phyloP scores from a whole-genome alignment of 2,329 filamentous ascomycete species.

The Chalaropsis ovoidea region DNA sequence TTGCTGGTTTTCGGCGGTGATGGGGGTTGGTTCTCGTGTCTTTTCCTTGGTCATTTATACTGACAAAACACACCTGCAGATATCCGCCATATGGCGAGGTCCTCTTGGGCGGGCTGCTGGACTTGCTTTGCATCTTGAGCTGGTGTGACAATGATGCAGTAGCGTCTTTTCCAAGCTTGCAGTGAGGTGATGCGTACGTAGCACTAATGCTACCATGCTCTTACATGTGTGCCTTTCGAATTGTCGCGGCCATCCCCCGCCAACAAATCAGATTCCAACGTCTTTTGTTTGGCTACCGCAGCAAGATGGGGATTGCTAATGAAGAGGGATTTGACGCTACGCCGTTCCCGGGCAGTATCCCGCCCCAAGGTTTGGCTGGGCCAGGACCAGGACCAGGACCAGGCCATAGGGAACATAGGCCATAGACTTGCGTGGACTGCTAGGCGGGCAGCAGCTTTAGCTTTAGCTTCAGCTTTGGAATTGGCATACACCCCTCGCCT shows the following conservation, averaged over 20 bases:
- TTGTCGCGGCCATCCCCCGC: background rate
- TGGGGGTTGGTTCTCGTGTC: no score
- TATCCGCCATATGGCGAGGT: no score
- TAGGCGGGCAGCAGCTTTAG: background rate
- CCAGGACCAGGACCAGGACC: background rate
- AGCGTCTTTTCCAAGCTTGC: no score
- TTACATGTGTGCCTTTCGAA: background rate
- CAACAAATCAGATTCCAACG: background rate
- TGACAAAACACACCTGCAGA: no score
- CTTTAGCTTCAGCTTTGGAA: background rate
- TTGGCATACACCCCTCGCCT: no score
- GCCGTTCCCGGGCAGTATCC: conserved; percentile 1
- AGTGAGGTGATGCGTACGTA: background rate
- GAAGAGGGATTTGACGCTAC: background rate
- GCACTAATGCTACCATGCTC: background rate
- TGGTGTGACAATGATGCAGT: no score
- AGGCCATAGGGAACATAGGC: no score
- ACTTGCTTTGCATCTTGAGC: no score
- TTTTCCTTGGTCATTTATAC: no score
- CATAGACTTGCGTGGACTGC: background rate
- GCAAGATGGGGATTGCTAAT: background rate
- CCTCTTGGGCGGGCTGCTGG: no score
- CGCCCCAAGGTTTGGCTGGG: background rate
- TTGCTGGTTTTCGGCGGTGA: no score
- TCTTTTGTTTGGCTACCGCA: background rate